These are phyloP conservation scores for Letharia columbiana DNA, from an alignment of 495 filamentous ascomycete species.

Conservation along the genomic window DNA sequence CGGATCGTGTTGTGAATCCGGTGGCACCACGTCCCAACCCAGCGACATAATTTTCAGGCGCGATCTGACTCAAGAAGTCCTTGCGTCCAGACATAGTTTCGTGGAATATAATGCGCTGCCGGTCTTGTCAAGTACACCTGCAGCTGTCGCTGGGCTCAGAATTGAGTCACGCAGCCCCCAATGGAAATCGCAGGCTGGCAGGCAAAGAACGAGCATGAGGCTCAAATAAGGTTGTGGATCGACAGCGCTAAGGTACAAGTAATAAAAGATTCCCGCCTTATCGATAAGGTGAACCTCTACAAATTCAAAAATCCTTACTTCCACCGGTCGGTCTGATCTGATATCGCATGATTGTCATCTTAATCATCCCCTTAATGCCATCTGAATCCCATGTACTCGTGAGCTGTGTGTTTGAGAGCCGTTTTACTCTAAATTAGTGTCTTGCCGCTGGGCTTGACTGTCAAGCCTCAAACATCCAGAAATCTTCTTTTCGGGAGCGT, in stretches of 20 bases:
- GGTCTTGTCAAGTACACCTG: not conserved
- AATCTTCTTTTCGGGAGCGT: not conserved
- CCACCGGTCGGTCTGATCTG: too few species aligned
- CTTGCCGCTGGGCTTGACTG: not conserved
- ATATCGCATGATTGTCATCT: not conserved
- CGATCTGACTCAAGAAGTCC: constrained; percentile 84
- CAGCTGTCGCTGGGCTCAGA: not conserved
- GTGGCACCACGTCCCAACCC: constrained; percentile 96
- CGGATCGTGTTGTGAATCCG: constrained; percentile 93
- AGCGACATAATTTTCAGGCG: constrained; percentile 97
- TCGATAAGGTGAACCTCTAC: constrained; percentile 11
- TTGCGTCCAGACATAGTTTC: constrained; percentile 52
- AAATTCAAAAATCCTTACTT: too few species aligned
- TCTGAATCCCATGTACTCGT: not conserved
- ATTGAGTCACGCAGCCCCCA: not conserved
- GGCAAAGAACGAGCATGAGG: not conserved
- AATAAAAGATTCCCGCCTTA: constrained; percentile 7
- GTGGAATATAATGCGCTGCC: not conserved
- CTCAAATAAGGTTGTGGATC: not conserved
- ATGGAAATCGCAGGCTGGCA: not conserved
- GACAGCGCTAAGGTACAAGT: not conserved
- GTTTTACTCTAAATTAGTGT: not conserved
- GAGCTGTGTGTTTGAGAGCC: too few species aligned
- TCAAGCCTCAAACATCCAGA: not conserved
- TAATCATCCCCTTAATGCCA: too few species aligned